Evolutionary conservation across 139 green algal species (phyloP).

Genomic region (Micromonas pusilla): DNA sequence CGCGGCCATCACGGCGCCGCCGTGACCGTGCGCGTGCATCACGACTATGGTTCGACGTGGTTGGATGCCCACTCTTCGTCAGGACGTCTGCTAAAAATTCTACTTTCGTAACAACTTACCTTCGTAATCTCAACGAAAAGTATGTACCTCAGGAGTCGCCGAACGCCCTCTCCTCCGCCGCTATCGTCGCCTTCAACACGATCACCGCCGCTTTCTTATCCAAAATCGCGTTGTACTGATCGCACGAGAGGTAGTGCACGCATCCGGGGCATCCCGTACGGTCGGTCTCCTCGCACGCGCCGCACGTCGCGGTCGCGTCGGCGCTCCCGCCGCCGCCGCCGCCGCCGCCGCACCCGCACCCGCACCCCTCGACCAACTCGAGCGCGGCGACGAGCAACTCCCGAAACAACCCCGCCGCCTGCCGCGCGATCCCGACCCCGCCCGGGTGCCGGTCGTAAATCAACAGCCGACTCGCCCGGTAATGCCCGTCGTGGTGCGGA

Average conservation of each 20-base stretch:
- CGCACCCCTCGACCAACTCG: slow-evolving; percentile 60
- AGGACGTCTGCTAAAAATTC: too few species aligned
- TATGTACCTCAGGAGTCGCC: neutral
- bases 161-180: slow-evolving; percentile 1
- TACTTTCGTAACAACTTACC: too few species aligned
- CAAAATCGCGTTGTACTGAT: slow-evolving; percentile 75
- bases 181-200: slow-evolving; percentile 25
- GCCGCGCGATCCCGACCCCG: slow-evolving; percentile 68
- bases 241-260: slow-evolving; percentile 74
- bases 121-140: too few species aligned
- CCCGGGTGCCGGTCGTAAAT: slow-evolving; percentile 84
- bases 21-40: too few species aligned
- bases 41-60: too few species aligned
- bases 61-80: too few species aligned
- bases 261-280: slow-evolving; percentile 72
- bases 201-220: slow-evolving; percentile 44
- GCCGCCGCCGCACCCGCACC: slow-evolving; percentile 42
- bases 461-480: slow-evolving; percentile 76
- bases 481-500: slow-evolving; percentile 59
- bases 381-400: slow-evolving; percentile 61
- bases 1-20: too few species aligned
- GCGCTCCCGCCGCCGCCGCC: too few species aligned
- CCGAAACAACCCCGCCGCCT: slow-evolving; percentile 59
- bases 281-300: slow-evolving; percentile 3
- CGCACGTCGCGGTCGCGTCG: too few species aligned